A percentile compares a stretch with the other conserved stretches of the same genome.
Evolutionary conservation across 2,329 filamentous ascomycete species (phyloP).

Genomic region (Graphilbum fragrans): DNA sequence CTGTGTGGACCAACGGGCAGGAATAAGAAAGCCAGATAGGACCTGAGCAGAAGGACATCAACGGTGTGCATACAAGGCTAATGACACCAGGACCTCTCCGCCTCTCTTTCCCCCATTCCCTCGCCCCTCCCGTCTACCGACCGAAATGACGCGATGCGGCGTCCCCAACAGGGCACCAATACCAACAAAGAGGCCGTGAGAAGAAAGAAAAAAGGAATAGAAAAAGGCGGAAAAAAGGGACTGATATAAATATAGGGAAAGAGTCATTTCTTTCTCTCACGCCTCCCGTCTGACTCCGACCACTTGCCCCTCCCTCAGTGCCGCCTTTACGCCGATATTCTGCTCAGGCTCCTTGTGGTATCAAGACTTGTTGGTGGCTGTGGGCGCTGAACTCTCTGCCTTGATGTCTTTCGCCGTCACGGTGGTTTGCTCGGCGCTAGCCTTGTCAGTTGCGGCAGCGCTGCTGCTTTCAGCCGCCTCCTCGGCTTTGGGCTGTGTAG

Average conservation of each 20-base stretch:
- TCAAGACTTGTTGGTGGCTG: background rate
- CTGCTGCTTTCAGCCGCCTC: background rate
- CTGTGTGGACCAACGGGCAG: too few species aligned
- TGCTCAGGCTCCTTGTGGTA: background rate
- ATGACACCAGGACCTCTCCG: too few species aligned
- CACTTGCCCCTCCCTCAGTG: background rate
- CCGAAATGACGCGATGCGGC: background rate
- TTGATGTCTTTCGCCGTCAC: background rate
- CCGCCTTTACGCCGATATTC: background rate
- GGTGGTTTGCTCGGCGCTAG: background rate
- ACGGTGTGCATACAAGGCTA: too few species aligned
- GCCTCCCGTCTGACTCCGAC: background rate
- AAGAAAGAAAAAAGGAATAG: conserved; percentile 1
- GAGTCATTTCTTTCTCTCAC: background rate
- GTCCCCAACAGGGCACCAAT: background rate
- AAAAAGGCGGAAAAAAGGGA: background rate
- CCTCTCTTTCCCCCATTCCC: background rate
- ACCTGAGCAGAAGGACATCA: too few species aligned
- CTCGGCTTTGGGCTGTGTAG: background rate
- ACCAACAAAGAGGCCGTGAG: conserved; percentile 1
- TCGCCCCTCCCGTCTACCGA: background rate
- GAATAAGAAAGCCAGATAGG: too few species aligned
- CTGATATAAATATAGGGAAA: background rate
- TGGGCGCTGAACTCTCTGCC: background rate
- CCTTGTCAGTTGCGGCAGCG: background rate